Percentiles rank a stretch among this genome's conserved stretches.
phyloP scores from a whole-genome alignment of 306 rosid genomes.

The Cucurbita moschata region DNA sequence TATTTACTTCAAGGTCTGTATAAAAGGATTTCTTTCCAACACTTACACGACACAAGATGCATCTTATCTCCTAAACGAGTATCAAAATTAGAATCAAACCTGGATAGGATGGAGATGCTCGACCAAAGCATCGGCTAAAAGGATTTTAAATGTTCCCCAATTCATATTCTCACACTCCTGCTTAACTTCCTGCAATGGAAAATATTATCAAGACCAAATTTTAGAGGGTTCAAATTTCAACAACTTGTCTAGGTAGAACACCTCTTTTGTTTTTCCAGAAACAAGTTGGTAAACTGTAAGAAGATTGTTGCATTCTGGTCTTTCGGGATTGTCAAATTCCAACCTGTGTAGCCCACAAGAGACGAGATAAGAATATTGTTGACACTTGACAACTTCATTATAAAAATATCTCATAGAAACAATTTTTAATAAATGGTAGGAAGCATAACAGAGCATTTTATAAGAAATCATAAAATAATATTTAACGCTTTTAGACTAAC shows the following conservation, averaged over 20 bases:
- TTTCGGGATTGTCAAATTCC: constrained; percentile 81
- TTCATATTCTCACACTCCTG: constrained; percentile 69
- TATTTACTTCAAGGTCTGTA: not conserved
- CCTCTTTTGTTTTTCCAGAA: constrained; percentile 81
- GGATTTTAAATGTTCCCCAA: constrained; percentile 80
- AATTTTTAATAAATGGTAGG: not conserved
- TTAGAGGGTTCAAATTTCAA: not conserved
- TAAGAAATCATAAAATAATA: not conserved
- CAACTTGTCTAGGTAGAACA: constrained; percentile 5
- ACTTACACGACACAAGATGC: not conserved
- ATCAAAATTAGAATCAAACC: constrained; percentile 25
- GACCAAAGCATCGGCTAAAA: constrained; percentile 59
- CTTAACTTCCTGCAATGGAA: constrained; percentile 53
- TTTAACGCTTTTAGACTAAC: constrained; percentile 24
- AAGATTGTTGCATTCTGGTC: constrained; percentile 95
- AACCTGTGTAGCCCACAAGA: constrained; percentile 38
- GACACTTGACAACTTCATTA: not conserved
- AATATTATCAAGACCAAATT: not conserved
- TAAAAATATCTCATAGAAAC: not conserved
- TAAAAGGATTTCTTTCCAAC: not conserved
- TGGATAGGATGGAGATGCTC: constrained; percentile 84
- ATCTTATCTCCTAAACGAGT: not conserved
- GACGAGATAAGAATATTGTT: not conserved
- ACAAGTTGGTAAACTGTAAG: constrained; percentile 78
- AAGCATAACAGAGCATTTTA: not conserved